Conservation (phyloP, 2,329 filamentous ascomycete genomes). For the Dothiorella sarmentorum region DNA sequence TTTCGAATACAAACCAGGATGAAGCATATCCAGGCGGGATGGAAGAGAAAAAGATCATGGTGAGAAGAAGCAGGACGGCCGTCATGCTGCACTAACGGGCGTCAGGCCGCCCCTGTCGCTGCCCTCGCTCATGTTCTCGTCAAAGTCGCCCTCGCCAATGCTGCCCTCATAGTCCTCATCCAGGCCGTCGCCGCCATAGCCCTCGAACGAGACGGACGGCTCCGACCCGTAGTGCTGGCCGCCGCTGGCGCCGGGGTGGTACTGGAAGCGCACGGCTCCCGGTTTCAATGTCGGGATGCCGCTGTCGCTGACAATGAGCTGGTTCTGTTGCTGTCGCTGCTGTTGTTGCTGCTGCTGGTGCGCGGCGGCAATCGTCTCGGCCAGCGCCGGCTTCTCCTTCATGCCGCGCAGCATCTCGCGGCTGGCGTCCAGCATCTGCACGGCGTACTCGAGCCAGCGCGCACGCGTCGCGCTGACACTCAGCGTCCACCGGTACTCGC, state of each 20-base stretch:
- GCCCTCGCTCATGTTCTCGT: constrained; percentile 4
- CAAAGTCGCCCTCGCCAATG: neutral
- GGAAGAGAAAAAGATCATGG: too few relatives aligned
- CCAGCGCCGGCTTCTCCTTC: constrained; percentile 39
- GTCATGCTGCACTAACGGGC: constrained; percentile 10
- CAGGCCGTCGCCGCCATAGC: constrained; percentile 5
- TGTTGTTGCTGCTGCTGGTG: constrained; percentile 3
- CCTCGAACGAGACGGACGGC: constrained; percentile 7
- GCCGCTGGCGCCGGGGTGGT: neutral
- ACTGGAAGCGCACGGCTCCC: neutral
- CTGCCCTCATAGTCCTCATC: constrained; percentile 7
- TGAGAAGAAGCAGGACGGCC: neutral
- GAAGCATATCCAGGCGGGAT: neutral
- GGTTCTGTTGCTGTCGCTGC: neutral
- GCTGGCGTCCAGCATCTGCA: constrained; percentile 45
- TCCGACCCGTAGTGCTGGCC: constrained; percentile 11
- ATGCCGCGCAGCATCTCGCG: constrained; percentile 44
- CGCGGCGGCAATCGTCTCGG: neutral
- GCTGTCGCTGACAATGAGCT: constrained; percentile 7
- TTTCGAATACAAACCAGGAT: neutral
- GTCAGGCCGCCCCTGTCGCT: constrained; percentile 11
- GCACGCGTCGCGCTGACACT: constrained; percentile 76
- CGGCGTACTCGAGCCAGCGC: constrained; percentile 45
- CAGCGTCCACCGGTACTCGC: constrained; percentile 92
- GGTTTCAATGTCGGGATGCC: constrained; percentile 10